A percentile compares a stretch with the other conserved stretches of the same genome.
Evolutionary conservation across 2,329 filamentous ascomycete genomes (phyloP).

Genomic region (Pseudogymnoascus sp.): DNA sequence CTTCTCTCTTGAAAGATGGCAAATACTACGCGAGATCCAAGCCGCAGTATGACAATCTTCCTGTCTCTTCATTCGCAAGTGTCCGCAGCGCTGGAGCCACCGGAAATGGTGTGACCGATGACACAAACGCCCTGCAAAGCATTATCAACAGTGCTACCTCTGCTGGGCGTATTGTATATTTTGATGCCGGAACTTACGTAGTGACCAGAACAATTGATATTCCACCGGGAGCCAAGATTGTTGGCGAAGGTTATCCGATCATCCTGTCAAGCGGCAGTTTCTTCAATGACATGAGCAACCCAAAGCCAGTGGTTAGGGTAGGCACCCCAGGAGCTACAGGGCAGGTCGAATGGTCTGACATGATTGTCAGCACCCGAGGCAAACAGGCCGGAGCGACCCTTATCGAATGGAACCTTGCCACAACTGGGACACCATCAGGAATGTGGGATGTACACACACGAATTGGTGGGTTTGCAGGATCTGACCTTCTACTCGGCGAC

Average conservation of each 20-base stretch:
- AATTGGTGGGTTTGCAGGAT: conserved; percentile 40
- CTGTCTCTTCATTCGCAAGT: conserved; percentile 34
- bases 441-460: conserved; percentile 40
- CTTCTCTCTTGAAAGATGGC: conserved; percentile 36
- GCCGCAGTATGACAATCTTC: conserved; percentile 41
- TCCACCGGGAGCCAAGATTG: conserved; percentile 33
- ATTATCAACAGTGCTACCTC: conserved; percentile 44
- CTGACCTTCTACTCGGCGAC: conserved; percentile 33
- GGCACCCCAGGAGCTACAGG: conserved; percentile 48
- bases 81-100: conserved; percentile 37
- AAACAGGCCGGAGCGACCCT: conserved; percentile 53
- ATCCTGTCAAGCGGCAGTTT: conserved; percentile 31
- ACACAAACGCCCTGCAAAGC: conserved; percentile 49
- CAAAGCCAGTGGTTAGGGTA: conserved; percentile 42
- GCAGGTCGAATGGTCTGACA: conserved; percentile 52
- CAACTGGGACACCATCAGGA: conserved; percentile 45
- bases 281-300: conserved; percentile 36
- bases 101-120: conserved; percentile 50
- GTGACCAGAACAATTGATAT: conserved; percentile 40
- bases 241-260: conserved; percentile 37
- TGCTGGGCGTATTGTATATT: conserved; percentile 43
- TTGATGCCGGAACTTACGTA: conserved; percentile 49
- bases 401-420: conserved; percentile 55
- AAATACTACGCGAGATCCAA: conserved; percentile 45
- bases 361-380: conserved; percentile 53